Evolutionary conservation across 2,329 filamentous ascomycete species (phyloP).

Genomic region (Sarocladiaceae sp.): DNA sequence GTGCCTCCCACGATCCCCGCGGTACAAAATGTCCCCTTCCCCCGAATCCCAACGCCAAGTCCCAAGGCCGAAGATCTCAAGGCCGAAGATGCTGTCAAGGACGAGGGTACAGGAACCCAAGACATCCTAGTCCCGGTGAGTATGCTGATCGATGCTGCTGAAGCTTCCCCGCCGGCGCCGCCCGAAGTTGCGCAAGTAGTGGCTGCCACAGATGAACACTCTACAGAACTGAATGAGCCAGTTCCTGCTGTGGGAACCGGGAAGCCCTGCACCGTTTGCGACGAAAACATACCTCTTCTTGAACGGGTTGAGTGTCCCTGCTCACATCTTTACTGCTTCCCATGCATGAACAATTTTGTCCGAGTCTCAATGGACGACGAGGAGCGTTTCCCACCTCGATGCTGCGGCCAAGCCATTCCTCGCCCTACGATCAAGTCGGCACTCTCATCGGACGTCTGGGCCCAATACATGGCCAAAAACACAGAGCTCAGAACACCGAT

Average conservation of each 20-base stretch:
- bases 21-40: no score
- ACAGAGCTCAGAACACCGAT: conserved; percentile 44
- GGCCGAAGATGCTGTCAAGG: no score
- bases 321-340: conserved; percentile 45
- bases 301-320: conserved; percentile 5
- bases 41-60: no score
- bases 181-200: no score
- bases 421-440: conserved; percentile 27
- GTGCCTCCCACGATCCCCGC: no score
- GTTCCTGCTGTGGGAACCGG: neutral
- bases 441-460: conserved; percentile 29
- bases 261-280: neutral
- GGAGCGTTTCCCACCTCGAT: conserved; percentile 50
- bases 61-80: no score
- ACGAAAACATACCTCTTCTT: neutral
- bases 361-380: conserved; percentile 40
- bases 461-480: conserved; percentile 37
- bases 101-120: no score
- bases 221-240: no score
- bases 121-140: no score
- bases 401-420: conserved; percentile 41
- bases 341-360: conserved; percentile 44
- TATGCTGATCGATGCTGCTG: no score
- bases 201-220: no score
- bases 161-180: no score